Conservation (phyloP, 2,329 filamentous ascomycete genomes). For the Septoria petroselini region DNA sequence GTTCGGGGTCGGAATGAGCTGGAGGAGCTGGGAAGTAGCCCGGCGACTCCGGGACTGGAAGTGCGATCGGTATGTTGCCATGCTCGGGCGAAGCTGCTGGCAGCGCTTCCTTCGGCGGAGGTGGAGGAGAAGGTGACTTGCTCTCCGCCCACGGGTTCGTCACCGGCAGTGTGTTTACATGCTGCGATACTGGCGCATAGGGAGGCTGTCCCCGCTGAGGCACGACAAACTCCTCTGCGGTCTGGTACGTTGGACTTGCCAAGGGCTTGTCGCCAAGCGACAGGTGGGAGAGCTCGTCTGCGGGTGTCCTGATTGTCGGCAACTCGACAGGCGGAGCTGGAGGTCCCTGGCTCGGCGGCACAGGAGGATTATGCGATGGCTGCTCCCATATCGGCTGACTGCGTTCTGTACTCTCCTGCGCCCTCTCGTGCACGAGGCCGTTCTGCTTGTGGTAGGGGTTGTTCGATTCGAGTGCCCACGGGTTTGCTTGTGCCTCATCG, state of each 20-base stretch:
- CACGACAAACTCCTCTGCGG: slow-evolving; percentile 29
- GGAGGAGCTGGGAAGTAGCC: slow-evolving; percentile 15
- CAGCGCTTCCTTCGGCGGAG: slow-evolving; percentile 26
- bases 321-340: slow-evolving; percentile 40
- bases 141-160: slow-evolving; percentile 26
- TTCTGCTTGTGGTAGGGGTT: slow-evolving; percentile 26
- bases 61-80: slow-evolving; percentile 10
- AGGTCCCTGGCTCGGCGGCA: slow-evolving; percentile 22
- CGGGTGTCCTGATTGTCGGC: slow-evolving; percentile 43
- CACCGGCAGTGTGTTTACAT: slow-evolving; percentile 17
- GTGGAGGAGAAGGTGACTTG: slow-evolving; percentile 15
- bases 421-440: slow-evolving; percentile 3
- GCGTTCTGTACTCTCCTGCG: slow-evolving; percentile 31
- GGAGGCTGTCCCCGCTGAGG: slow-evolving; percentile 30
- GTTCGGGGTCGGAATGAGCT: not conserved
- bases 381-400: slow-evolving; percentile 43
- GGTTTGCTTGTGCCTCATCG: slow-evolving; percentile 31
- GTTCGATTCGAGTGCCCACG: slow-evolving; percentile 29
- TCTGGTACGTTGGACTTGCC: slow-evolving; percentile 25
- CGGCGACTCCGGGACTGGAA: not conserved
- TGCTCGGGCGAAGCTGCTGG: slow-evolving; percentile 7
- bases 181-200: slow-evolving; percentile 28
- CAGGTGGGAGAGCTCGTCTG: slow-evolving; percentile 41
- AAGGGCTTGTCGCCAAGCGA: slow-evolving; percentile 33
- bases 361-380: slow-evolving; percentile 24